These are phyloP conservation scores for Saccharomyces kudriavzevii DNA, from an alignment of 805 yeast species.

Conservation along the genomic window DNA sequence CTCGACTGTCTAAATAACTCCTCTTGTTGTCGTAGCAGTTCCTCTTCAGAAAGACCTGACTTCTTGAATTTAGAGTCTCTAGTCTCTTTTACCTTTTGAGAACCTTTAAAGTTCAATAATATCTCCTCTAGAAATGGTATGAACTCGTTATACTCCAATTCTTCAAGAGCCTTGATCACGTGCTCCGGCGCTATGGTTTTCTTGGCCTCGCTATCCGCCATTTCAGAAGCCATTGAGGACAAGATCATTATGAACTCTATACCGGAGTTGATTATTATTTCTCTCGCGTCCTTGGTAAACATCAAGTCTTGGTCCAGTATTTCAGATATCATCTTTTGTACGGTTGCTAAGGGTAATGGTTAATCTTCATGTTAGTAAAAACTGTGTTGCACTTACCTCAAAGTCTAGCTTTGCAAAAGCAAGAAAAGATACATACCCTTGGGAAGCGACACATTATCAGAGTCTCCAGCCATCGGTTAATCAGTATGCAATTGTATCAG, in stretches of 20 bases:
- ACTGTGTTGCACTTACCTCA: background rate
- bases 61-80: conserved; percentile 89
- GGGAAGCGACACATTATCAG: conserved; percentile 38
- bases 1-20: conserved; percentile 77
- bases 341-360: conserved; percentile 61
- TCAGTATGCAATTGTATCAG: background rate
- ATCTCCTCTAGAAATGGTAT: conserved; percentile 74
- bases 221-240: conserved; percentile 88
- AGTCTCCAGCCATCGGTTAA: conserved; percentile 18
- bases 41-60: conserved; percentile 88
- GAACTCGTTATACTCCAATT: conserved; percentile 79
- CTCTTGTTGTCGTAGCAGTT: conserved; percentile 83
- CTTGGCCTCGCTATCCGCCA: conserved; percentile 92
- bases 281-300: conserved; percentile 88
- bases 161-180: conserved; percentile 80
- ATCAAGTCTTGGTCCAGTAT: conserved; percentile 82
- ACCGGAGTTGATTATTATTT: conserved; percentile 91
- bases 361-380: conserved; percentile 11
- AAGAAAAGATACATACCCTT: conserved; percentile 25
- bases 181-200: conserved; percentile 96
- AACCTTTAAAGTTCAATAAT: conserved; percentile 78
- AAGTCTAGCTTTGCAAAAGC: background rate
- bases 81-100: conserved; percentile 79
- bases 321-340: conserved; percentile 87
- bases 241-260: conserved; percentile 92